Evolutionary conservation across 2,329 filamentous ascomycete species (phyloP).

Genomic region (Nemania sp.): DNA sequence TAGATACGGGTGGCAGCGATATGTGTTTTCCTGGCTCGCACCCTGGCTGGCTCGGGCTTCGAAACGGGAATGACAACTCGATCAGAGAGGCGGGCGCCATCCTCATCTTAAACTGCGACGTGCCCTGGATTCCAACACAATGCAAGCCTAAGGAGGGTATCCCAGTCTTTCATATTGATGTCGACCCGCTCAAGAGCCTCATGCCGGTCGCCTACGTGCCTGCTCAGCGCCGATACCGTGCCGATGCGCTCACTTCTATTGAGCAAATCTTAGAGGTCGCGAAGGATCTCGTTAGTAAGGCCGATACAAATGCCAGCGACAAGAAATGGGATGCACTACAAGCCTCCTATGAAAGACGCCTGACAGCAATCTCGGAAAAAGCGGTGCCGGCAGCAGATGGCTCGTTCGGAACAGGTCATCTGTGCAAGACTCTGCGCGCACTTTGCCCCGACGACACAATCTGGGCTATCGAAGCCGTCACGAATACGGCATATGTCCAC

Average conservation of each 20-base stretch:
- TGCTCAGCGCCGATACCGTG: slow-evolving; percentile 67
- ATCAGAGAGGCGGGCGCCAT: slow-evolving; percentile 83
- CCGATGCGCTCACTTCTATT: slow-evolving; percentile 67
- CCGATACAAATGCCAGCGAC: slow-evolving; percentile 44
- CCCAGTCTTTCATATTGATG: slow-evolving; percentile 66
- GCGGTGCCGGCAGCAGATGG: slow-evolving; percentile 65
- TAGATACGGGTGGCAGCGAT: slow-evolving; percentile 78
- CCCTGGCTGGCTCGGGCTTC: slow-evolving; percentile 69
- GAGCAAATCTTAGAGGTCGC: slow-evolving; percentile 67
- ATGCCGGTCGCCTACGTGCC: slow-evolving; percentile 76
- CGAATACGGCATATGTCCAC: slow-evolving; percentile 66
- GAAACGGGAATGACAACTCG: slow-evolving; percentile 73
- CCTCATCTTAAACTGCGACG: slow-evolving; percentile 84
- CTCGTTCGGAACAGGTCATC: slow-evolving; percentile 59
- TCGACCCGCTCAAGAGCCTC: slow-evolving; percentile 70
- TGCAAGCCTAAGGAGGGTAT: slow-evolving; percentile 59
- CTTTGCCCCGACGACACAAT: slow-evolving; percentile 60
- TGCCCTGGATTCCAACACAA: slow-evolving; percentile 89
- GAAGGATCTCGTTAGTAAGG: slow-evolving; percentile 47
- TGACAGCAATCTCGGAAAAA: slow-evolving; percentile 62
- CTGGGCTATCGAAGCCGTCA: slow-evolving; percentile 76
- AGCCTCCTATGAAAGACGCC: slow-evolving; percentile 59
- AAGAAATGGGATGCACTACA: slow-evolving; percentile 60
- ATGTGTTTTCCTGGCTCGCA: slow-evolving; percentile 81
- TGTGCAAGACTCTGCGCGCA: slow-evolving; percentile 44